Base-by-base conservation (phyloP, 768 basidiomycete species). In the Boletus huronensis region DNA sequence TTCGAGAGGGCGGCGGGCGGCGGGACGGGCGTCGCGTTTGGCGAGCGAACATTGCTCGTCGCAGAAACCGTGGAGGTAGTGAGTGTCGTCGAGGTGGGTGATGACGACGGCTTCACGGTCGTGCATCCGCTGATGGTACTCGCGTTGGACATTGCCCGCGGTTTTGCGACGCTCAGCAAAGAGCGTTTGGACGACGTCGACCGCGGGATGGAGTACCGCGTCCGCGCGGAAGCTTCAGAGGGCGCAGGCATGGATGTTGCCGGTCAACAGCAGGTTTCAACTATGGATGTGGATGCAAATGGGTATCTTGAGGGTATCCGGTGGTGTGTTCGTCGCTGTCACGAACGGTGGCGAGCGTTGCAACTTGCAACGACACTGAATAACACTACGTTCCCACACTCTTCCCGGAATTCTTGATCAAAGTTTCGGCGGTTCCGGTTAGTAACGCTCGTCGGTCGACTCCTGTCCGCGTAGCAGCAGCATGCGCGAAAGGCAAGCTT, bases 211-310 rank as follows among this genome's bases (percentile, higher is more conserved):
- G 68, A 71, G 36, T 52, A 31, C 26, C 69, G 64, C 29, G 64
- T 56, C 38, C 82, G 82, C 51, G 79, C 74, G 36, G 82, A 82
- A 16, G 81, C 66, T 58, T 83, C 82, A 41, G 84, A 85, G 14
- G 79, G 80, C 1, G 70, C 58, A 38, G 65, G 69, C 61, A 70
- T 70, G 50, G 45, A 34, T 44, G 43, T 9, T 40, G 41, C 52
- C n/a, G 41, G 42, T 48, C 56, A 53, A 54, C 35, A 34, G 48
- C 46, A 38, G 5, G 23, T 2, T 16, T 31, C 8, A 23, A 21
- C 7, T 29, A 52, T 6, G 28, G 11, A 25, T 39, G 21, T 31
- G 23, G 40, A 34, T 26, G n/a, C n/a, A 21, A 35, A 9, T 38
- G 64, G 65, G 65, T 64, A 65, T 59, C 52, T 52, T 29, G 39